Conservation (phyloP, 495 filamentous ascomycete genomes). For the Hypoxylon subgilvum region DNA sequence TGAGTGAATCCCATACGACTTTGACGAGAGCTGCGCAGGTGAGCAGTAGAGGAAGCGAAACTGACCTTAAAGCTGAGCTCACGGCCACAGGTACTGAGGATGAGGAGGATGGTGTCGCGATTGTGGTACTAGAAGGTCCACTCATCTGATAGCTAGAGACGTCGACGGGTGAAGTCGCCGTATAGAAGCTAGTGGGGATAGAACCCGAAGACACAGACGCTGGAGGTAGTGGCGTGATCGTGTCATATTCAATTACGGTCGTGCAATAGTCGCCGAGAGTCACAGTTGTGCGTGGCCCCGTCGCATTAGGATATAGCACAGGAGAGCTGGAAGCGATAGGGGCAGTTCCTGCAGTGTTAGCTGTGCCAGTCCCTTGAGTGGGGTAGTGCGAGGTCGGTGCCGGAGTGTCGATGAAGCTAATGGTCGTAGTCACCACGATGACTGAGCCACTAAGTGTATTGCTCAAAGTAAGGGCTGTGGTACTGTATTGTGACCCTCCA, state of each 20-base stretch:
- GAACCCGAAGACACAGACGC: slow-evolving; percentile 26
- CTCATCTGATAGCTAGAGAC: slow-evolving; percentile 39
- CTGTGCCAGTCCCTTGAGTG: slow-evolving; percentile 12
- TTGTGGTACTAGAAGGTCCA: slow-evolving; percentile 20
- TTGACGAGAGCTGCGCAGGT: neutral
- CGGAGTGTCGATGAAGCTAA: slow-evolving; percentile 39
- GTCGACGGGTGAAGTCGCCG: slow-evolving; percentile 12
- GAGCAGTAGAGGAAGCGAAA: slow-evolving; percentile 8
- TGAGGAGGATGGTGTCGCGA: slow-evolving; percentile 7
- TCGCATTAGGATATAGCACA: slow-evolving; percentile 4
- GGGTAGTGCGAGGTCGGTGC: slow-evolving; percentile 18
- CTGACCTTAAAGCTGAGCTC: slow-evolving; percentile 32
- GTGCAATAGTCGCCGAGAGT: slow-evolving; percentile 38
- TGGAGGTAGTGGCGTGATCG: slow-evolving; percentile 20
- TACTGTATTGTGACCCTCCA: slow-evolving; percentile 35
- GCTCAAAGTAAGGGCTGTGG: slow-evolving; percentile 56
- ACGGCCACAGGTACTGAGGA: slow-evolving; percentile 12
- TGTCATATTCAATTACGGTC: slow-evolving; percentile 35
- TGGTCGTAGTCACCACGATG: slow-evolving; percentile 54
- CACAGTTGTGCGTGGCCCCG: slow-evolving; percentile 30
- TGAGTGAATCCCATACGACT: neutral
- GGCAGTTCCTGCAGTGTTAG: slow-evolving; percentile 11
- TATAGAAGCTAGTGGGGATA: slow-evolving; percentile 28
- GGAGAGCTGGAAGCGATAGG: slow-evolving; percentile 5
- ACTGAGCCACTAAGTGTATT: slow-evolving; percentile 60